Evolutionary conservation across 73 alveolate genomes (phyloP).

Genomic region (Breviolum minutum): DNA sequence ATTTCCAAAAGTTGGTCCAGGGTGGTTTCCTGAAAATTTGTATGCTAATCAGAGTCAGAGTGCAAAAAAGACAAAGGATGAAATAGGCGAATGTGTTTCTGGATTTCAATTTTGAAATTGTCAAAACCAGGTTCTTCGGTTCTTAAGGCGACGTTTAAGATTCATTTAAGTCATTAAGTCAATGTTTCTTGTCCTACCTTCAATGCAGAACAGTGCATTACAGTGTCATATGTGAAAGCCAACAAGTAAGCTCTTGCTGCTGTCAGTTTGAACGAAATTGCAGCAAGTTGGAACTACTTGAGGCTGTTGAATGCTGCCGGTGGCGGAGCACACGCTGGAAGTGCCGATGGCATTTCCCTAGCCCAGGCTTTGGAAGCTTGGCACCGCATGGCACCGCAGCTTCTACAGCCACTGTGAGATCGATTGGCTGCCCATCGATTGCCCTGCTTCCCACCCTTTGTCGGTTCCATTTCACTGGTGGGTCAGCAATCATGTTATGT

Average conservation of each 20-base stretch:
- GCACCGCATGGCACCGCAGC: not conserved
- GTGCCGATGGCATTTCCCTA: not conserved
- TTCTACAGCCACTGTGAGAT: not conserved
- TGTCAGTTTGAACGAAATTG: not conserved
- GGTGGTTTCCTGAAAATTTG: too few relatives aligned
- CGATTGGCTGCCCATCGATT: not conserved
- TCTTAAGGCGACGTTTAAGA: not conserved
- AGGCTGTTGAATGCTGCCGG: slow-evolving; percentile 89
- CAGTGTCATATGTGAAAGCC: too few relatives aligned
- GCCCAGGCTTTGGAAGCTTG: slow-evolving; percentile 28
- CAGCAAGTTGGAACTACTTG: not conserved
- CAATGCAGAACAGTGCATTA: not conserved
- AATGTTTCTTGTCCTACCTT: not conserved
- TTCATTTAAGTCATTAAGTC: not conserved
- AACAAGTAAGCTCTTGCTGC: too few relatives aligned
- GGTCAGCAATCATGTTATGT: not conserved
- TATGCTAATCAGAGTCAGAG: too few relatives aligned
- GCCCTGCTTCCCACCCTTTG: not conserved
- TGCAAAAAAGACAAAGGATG: too few relatives aligned
- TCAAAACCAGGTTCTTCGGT: not conserved
- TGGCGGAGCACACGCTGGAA: slow-evolving; percentile 86
- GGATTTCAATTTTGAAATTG: not conserved
- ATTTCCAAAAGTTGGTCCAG: too few relatives aligned
- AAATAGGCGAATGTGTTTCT: not conserved
- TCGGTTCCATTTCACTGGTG: not conserved